phyloP scores from a whole-genome alignment of 1,284 basidiomycete species.

The Ustilago curta region DNA sequence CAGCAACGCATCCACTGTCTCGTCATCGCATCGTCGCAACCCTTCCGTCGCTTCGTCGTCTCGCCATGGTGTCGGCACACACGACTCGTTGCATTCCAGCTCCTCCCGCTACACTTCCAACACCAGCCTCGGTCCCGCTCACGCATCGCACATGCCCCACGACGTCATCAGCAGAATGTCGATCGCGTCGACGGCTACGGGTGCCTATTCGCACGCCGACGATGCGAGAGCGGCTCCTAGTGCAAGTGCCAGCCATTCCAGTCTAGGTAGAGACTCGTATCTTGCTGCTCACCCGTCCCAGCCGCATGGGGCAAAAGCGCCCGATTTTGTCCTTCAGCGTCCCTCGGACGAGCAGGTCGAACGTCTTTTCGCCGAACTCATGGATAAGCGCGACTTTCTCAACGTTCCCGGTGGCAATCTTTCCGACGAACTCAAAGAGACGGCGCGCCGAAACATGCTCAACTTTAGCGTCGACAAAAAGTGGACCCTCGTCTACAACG shows the following conservation, averaged over 20 bases:
- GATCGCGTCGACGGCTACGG: conserved; percentile 32
- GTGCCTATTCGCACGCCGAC: conserved; percentile 16
- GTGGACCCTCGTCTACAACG: conserved; percentile 89
- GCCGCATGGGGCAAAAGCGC: conserved; percentile 19
- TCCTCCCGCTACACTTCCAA: conserved; percentile 45
- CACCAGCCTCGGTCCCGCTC: conserved; percentile 17
- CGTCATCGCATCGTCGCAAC: conserved; percentile 40
- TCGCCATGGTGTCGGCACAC: conserved; percentile 25
- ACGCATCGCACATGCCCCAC: conserved; percentile 19
- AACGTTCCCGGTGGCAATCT: conserved; percentile 60
- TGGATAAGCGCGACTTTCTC: conserved; percentile 67
- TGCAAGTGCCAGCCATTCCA: conserved; percentile 29
- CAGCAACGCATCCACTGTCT: conserved; percentile 31
- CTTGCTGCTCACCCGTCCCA: conserved; percentile 11
- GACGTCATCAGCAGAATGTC: conserved; percentile 40
- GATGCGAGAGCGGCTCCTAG: conserved; percentile 11
- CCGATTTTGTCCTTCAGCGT: conserved; percentile 57
- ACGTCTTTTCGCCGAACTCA: conserved; percentile 67
- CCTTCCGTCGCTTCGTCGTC: conserved; percentile 38
- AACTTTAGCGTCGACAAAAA: conserved; percentile 78
- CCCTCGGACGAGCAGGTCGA: conserved; percentile 64
- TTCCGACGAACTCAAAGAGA: conserved; percentile 59
- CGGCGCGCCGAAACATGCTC: conserved; percentile 63
- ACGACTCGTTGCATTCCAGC: conserved; percentile 46
- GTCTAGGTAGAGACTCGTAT: conserved; percentile 32